These are phyloP conservation scores for Calonectria pteridis DNA, from an alignment of 2,329 filamentous ascomycete species.

Conservation along the genomic window DNA sequence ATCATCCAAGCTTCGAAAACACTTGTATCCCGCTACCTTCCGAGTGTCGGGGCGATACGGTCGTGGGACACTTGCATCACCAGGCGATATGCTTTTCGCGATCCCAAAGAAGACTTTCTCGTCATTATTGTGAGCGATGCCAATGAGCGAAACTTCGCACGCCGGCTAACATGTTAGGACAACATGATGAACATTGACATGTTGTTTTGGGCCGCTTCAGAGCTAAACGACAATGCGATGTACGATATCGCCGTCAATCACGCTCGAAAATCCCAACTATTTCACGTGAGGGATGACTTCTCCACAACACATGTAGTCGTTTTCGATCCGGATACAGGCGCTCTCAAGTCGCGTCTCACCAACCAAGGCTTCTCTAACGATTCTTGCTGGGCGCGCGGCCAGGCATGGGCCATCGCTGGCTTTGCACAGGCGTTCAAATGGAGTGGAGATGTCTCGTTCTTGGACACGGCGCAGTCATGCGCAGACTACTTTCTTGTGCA, in stretches of 20 bases:
- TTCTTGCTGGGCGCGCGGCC: conserved; percentile 61
- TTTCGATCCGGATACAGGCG: conserved; percentile 57
- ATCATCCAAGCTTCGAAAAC: conserved; percentile 51
- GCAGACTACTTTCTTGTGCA: conserved; percentile 59
- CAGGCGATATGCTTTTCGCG: conserved; percentile 51
- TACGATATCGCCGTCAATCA: conserved; percentile 53
- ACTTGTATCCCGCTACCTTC: conserved; percentile 52
- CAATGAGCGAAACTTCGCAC: too few species aligned
- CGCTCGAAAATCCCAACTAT: conserved; percentile 53
- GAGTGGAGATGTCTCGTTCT: conserved; percentile 56
- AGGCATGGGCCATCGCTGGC: conserved; percentile 62
- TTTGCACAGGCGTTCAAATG: conserved; percentile 61
- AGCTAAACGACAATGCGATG: conserved; percentile 48
- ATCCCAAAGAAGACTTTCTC: conserved; percentile 53
- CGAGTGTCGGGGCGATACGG: conserved; percentile 49
- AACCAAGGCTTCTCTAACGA: conserved; percentile 60
- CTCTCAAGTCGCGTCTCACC: conserved; percentile 55
- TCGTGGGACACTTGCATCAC: conserved; percentile 60
- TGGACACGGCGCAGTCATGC: conserved; percentile 56
- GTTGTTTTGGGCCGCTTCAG: conserved; percentile 54
- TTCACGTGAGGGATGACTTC: conserved; percentile 54
- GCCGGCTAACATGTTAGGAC: conserved; percentile 39
- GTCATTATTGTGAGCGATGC: conserved; percentile 53
- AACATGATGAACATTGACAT: conserved; percentile 58
- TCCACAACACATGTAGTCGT: conserved; percentile 60